Evolutionary conservation across 495 filamentous ascomycete species (phyloP).

Genomic region (Penicillium soppii): DNA sequence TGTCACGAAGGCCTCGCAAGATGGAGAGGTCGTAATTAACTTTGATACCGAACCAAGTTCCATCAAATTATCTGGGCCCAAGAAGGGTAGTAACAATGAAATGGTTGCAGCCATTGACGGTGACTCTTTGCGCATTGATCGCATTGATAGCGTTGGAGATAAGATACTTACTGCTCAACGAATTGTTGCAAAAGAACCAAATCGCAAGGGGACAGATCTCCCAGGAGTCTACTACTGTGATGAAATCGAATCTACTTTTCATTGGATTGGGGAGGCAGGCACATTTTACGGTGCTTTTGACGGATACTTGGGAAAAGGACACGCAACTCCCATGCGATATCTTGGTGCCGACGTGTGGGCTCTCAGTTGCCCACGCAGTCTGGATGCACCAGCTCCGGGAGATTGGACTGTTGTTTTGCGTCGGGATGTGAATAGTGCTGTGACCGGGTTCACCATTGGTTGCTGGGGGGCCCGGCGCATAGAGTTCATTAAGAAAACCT

Average conservation of each 20-base stretch:
- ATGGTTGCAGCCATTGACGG: slow-evolving; percentile 20
- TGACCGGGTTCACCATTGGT: slow-evolving; percentile 24
- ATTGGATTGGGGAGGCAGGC: slow-evolving; percentile 23
- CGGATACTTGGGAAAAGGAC: slow-evolving; percentile 31
- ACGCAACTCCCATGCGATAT: slow-evolving; percentile 21
- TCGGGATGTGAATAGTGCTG: slow-evolving; percentile 16
- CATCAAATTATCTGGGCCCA: slow-evolving; percentile 10
- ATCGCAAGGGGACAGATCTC: slow-evolving; percentile 5
- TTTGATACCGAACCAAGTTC: slow-evolving; percentile 13
- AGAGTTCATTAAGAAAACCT: slow-evolving; percentile 14
- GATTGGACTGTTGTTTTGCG: slow-evolving; percentile 33
- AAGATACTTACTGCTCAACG: slow-evolving; percentile 25
- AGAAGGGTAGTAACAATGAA: slow-evolving; percentile 1
- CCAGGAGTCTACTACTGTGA: slow-evolving; percentile 26
- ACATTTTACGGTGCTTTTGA: slow-evolving; percentile 33
- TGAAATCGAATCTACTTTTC: slow-evolving; percentile 32
- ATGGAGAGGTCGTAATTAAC: slow-evolving; percentile 17
- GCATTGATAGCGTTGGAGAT: slow-evolving; percentile 23
- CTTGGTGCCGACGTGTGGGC: slow-evolving; percentile 33
- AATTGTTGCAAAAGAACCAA: slow-evolving; percentile 10
- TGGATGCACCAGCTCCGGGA: slow-evolving; percentile 35
- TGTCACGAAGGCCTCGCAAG: slow-evolving; percentile 11
- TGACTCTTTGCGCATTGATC: slow-evolving; percentile 21
- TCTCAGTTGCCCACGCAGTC: slow-evolving; percentile 26
- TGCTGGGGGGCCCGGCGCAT: slow-evolving; percentile 33